Evolutionary conservation across 2,329 filamentous ascomycete genomes (phyloP), one percentile per base, ranked within the genome.

Genomic region (Phaeomoniella chlamydospora): DNA sequence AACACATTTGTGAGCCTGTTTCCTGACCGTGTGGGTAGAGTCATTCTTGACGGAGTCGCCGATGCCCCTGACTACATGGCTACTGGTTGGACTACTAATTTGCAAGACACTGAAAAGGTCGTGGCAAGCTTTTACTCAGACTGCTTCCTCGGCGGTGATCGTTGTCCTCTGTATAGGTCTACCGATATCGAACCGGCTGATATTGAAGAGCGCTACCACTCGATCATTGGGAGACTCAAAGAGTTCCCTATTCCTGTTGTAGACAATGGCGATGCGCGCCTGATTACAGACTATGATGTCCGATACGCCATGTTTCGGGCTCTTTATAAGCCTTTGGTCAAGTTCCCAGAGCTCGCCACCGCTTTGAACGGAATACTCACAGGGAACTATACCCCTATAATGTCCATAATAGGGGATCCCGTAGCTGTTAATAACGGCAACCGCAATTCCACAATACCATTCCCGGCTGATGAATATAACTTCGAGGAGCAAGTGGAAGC

Each of bases 31-130:
- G 53, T 64, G 15, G 48, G 50, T 14, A 49, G 59, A 18, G 53
- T 64, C 42, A 49, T 65, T 12, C 44, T 66, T 16, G 63, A 66
- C 35, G 58, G 58, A 10, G 55, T 62, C 5, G 43, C 57, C 1
- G 54, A 64, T 33, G 44, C 51, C 3, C 50, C 54, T 17, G 69
- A 74, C 43, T 61, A 66, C 29, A 69, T 70, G 35, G 49, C 46
- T 15, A 59, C 58, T 3, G 50, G 51, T 45, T 74, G 67, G 68
- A 65, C 59, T 38, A 54, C 58, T 17, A 57, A 63, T 35, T 46
- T 72, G 4, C 55, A 55, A n/a, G 67, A 76, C 44, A 64, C 67
- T 11, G 72, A 77, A 47, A 57, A 62, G 35, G 62, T 69, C 4
- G 61, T 74, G 44, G 51, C 60, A 1, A 62, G 55, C 13, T 75